A percentile compares a stretch with the other conserved stretches of the same genome.
Evolutionary conservation across 352 stramenopile genomes (phyloP).

Genomic region (Poterioochromonas sp.): DNA sequence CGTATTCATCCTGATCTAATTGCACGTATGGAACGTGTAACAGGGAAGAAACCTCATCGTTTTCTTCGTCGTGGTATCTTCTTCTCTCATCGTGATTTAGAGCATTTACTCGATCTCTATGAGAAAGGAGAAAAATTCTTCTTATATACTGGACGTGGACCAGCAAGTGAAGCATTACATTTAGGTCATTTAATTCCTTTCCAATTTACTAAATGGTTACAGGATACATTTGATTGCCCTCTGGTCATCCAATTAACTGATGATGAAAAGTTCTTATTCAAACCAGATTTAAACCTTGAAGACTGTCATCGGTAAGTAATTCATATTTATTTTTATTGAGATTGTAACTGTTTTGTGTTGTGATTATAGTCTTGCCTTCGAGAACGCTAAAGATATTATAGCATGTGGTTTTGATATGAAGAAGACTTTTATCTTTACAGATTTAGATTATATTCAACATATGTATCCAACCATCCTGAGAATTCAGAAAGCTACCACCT

Average conservation of each 20-base stretch:
- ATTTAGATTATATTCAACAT: conserved; percentile 94
- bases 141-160: conserved; percentile 96
- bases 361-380: conserved; percentile 70
- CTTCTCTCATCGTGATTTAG: conserved; percentile 97
- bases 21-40: conserved; percentile 85
- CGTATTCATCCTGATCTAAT: conserved; percentile 85
- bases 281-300: conserved; percentile 66
- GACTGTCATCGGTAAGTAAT: conserved; percentile 47
- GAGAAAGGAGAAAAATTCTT: conserved; percentile 95
- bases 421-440: conserved; percentile 99
- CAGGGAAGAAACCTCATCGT: conserved; percentile 79
- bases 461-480: conserved; percentile 99
- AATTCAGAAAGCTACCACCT: conserved; percentile 97
- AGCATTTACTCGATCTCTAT: conserved; percentile 59
- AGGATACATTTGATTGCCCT: conserved; percentile 95
- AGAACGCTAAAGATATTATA: conserved; percentile 99
- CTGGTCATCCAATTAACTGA: conserved; percentile 99
- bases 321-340: background rate
- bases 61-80: conserved; percentile 97
- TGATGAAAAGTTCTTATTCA: conserved; percentile 99
- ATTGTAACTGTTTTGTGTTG: background rate
- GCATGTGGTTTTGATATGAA: conserved; percentile 64
- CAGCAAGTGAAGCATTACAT: conserved; percentile 91
- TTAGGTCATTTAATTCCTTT: conserved; percentile 90
- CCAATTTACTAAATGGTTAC: conserved; percentile 61